Evolutionary conservation across 1,284 basidiomycete genomes (phyloP), one percentile per base, ranked within the genome.

Genomic region (Ganoderma lucidum): DNA sequence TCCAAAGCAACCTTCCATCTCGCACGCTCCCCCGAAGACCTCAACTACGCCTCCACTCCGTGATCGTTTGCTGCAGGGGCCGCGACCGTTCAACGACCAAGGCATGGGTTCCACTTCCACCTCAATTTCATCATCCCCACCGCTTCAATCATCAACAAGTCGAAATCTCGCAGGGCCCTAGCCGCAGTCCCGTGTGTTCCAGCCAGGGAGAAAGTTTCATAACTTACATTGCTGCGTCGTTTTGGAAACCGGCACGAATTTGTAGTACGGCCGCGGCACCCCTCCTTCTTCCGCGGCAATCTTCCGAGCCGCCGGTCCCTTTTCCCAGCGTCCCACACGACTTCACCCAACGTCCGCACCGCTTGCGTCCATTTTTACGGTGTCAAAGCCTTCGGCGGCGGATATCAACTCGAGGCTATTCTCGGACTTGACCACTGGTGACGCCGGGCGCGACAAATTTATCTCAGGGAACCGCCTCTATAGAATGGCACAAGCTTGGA

Each of bases 241-340:
- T 30, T 28, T 63, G 42, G 61, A 44, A 62, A 62, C 61, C 30
- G 61, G 23, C 8, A 28, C 14, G n/a, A 60, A 60, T 60, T 39
- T 39, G 37, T 56, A 19, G 14, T 35, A 56, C 30, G 53, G 28
- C 53, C 19, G 35, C 30, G 53, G 28, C 53, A 28, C 53, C 28
- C 17, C 6, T 30, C 30, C 32, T 55, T 30, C 53, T 3, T 32
- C 53, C 30, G 53, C 53, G 53, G 17, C 14, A 5, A 35, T 56
- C 30, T 6, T 35, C 53, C 53, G 17, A 56, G 15, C 53, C 53
- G 53, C 53, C 53, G 30, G 32, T 30, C 32, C 30, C 53, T 56
- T 56, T 56, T 32, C 53, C 10, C 30, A 17, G 32, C 53, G 53
- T 6, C 53, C 19, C 30, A 2, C 28, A 15, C 28, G 12, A 28